Base-by-base conservation (phyloP, 179 eudicot species). In the Sideroxylon spinosum region DNA sequence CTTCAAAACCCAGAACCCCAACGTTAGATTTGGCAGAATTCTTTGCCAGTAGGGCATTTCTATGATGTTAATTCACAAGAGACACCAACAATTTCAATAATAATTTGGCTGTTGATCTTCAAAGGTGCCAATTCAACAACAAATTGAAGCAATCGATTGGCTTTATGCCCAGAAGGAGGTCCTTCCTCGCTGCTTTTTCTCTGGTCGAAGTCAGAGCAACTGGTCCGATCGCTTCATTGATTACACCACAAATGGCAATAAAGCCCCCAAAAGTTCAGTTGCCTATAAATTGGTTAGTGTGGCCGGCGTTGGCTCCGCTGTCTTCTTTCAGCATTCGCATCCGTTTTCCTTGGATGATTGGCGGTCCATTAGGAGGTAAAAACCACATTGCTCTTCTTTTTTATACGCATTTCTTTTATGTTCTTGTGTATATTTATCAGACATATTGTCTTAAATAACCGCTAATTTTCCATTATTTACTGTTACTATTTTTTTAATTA, bases 241-340 rank as follows among this genome's bases (percentile, higher is more conserved):
- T 70, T 56, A 72, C 52, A 23, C 73, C 52, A 72, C 62, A 4
- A 73, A 76, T 74, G 81, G 76, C 48, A 60, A 59, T 55, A 17
- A 68, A 63, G 80, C 71, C 53, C 73, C 80, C 52, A 48, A 57
- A 6, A 9, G 32, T 67, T 49, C 85, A 6, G 10, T 50, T 9
- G 83, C 73, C 62, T 70, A 63, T 37, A 76, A 86, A 71, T 78
- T 88, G 69, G 82, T 92, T 44, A 90, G 92, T 70, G 88, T 94
- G 49, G 97, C 98, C 14, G 98, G 98, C 12, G 73, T 94, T 10
- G 98, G 98, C 22, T 89, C 97, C 64, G 92, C 98, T 20, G 97
- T 94, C 10, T 85, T 80, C 76, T 94, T 94, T 68, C 90, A 82
- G 32, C 88, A 87, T 69, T 60, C 83, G 73, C 86, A 66, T 55